phyloP scores from a whole-genome alignment of 768 basidiomycete genomes.

The Auriscalpium microsporum region DNA sequence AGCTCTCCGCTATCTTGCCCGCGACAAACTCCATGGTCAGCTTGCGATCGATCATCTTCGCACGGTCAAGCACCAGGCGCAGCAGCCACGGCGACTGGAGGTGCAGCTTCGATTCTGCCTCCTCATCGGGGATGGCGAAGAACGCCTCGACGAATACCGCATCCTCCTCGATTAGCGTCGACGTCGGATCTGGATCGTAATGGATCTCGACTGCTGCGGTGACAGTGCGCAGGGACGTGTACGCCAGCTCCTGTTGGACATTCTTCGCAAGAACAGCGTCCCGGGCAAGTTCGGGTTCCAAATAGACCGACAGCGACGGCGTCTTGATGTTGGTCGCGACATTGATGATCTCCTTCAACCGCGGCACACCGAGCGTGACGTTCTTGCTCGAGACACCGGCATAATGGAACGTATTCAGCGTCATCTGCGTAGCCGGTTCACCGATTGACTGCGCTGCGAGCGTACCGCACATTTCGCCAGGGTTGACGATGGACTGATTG shows the following conservation, averaged over 20 bases:
- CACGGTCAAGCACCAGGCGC: slow-evolving; percentile 92
- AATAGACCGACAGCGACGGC: slow-evolving; percentile 88
- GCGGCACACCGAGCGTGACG: slow-evolving; percentile 98
- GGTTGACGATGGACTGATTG: slow-evolving; percentile 85
- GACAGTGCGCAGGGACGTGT: slow-evolving; percentile 87
- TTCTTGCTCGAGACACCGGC: slow-evolving; percentile 99
- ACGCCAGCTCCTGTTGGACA: slow-evolving; percentile 89
- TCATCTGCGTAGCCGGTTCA: slow-evolving; percentile 99
- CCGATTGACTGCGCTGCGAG: slow-evolving; percentile 98
- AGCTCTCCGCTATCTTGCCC: slow-evolving; percentile 85
- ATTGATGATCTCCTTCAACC: slow-evolving; percentile 98
- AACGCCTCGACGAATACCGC: slow-evolving; percentile 93
- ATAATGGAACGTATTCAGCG: slow-evolving; percentile 98
- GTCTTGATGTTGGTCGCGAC: slow-evolving; percentile 99
- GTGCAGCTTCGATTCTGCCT: slow-evolving; percentile 83
- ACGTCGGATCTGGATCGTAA: slow-evolving; percentile 89
- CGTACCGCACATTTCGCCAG: slow-evolving; percentile 99
- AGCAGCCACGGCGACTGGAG: slow-evolving; percentile 96
- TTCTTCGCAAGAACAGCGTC: slow-evolving; percentile 66
- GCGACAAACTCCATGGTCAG: slow-evolving; percentile 93
- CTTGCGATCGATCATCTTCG: slow-evolving; percentile 96
- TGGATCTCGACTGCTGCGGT: slow-evolving; percentile 95
- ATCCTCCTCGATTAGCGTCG: slow-evolving; percentile 96
- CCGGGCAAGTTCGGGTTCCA: slow-evolving; percentile 60
- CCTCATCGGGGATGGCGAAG: slow-evolving; percentile 98